Conservation (phyloP, 257 asterid species). For the Solanum raphanifolium region DNA sequence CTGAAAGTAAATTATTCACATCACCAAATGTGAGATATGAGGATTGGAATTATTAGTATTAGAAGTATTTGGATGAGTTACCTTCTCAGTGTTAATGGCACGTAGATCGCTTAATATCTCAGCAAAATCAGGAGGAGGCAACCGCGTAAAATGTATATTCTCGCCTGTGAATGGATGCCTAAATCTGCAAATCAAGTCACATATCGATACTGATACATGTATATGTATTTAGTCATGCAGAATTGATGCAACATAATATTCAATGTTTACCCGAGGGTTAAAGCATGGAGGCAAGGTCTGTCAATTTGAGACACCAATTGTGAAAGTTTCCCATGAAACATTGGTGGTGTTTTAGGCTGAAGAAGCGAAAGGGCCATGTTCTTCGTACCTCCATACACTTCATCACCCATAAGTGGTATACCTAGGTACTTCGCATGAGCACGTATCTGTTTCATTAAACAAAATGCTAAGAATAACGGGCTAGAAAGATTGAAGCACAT, state of each 20-base stretch:
- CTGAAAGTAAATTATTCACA: not conserved
- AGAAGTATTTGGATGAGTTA: not conserved
- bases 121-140: slow-evolving; percentile 79
- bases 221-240: not conserved
- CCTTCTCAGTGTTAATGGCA: slow-evolving; percentile 41
- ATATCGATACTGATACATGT: not conserved
- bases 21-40: not conserved
- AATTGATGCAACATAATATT: not conserved
- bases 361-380: slow-evolving; percentile 70
- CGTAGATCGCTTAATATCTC: slow-evolving; percentile 54
- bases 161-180: slow-evolving; percentile 65
- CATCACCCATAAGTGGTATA: slow-evolving; percentile 89
- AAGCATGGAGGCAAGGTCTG: slow-evolving; percentile 93
- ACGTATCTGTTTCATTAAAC: slow-evolving; percentile 37
- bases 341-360: slow-evolving; percentile 46
- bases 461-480: not conserved
- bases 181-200: slow-evolving; percentile 32
- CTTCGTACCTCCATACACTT: slow-evolving; percentile 92
- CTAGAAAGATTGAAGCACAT: not conserved
- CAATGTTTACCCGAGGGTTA: slow-evolving; percentile 52
- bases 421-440: slow-evolving; percentile 95
- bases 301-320: slow-evolving; percentile 45
- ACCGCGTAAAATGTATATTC: slow-evolving; percentile 48
- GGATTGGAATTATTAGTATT: not conserved
- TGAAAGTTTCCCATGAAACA: slow-evolving; percentile 31